Conservation (phyloP, 768 basidiomycete genomes). For the Mycena rosella region DNA sequence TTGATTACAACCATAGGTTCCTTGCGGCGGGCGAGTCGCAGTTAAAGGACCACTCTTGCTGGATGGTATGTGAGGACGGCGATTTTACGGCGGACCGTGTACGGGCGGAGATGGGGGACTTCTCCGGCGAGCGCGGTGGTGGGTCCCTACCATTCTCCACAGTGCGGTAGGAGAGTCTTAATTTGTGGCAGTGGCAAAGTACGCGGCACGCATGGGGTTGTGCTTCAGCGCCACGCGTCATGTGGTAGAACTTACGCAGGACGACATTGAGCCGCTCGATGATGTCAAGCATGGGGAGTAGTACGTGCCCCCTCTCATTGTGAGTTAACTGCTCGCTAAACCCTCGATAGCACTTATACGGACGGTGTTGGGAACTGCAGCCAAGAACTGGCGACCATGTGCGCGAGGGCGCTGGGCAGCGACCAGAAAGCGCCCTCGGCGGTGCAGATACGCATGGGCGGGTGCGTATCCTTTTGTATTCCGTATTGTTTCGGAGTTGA, state of each 20-base stretch:
- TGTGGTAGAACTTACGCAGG: conserved; percentile 15
- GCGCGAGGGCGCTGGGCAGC: conserved; percentile 26
- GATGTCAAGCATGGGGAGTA: conserved; percentile 29
- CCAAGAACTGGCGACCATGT: conserved; percentile 29
- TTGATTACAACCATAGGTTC: conserved; percentile 17
- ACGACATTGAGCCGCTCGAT: conserved; percentile 18
- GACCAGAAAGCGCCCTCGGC: conserved; percentile 31
- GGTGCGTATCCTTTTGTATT: conserved; percentile 11
- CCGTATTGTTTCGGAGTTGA: background rate
- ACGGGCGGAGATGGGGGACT: conserved; percentile 36
- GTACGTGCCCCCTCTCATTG: background rate
- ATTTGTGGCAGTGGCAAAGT: conserved; percentile 30
- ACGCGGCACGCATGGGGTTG: conserved; percentile 36
- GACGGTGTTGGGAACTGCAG: conserved; percentile 39
- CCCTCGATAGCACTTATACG: conserved; percentile 21
- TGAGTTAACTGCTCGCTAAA: background rate
- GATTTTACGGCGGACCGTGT: conserved; percentile 36
- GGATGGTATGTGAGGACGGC: conserved; percentile 36
- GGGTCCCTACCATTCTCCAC: background rate
- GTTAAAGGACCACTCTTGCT: conserved; percentile 38
- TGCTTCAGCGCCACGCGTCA: conserved; percentile 35
- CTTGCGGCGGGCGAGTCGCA: conserved; percentile 37
- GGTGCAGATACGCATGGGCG: conserved; percentile 38
- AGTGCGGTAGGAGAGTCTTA: background rate
- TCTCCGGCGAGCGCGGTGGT: conserved; percentile 28